phyloP scores from a whole-genome alignment of 1,284 basidiomycete species.

The Ganoderma resinaceum region DNA sequence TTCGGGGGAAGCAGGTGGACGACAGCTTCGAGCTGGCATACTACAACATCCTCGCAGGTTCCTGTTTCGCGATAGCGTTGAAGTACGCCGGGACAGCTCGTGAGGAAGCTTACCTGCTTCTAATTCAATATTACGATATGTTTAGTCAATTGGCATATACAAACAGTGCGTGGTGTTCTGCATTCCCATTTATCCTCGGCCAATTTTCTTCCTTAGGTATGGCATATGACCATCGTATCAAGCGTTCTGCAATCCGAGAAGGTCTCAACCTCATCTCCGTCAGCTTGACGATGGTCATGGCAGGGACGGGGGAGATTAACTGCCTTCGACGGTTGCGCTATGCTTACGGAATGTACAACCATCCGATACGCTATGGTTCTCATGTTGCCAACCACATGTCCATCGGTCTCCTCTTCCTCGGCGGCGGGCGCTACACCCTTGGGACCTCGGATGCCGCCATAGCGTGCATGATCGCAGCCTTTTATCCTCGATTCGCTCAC shows the following conservation, averaged over 20 bases:
- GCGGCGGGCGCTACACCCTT: slow-evolving; percentile 91
- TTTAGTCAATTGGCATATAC: slow-evolving; percentile 74
- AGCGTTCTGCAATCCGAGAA: slow-evolving; percentile 87
- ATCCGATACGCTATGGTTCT: slow-evolving; percentile 84
- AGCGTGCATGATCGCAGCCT: slow-evolving; percentile 88
- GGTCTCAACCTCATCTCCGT: slow-evolving; percentile 89
- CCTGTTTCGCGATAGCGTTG: slow-evolving; percentile 90
- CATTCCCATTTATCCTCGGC: neutral
- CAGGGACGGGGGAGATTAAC: slow-evolving; percentile 94
- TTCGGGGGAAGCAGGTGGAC: slow-evolving; percentile 62
- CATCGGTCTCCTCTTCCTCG: slow-evolving; percentile 92
- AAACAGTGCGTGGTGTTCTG: slow-evolving; percentile 53
- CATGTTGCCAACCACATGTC: slow-evolving; percentile 94
- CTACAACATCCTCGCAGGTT: slow-evolving; percentile 89
- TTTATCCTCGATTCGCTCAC: slow-evolving; percentile 89
- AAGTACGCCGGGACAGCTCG: slow-evolving; percentile 94
- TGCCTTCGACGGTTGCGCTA: slow-evolving; percentile 89
- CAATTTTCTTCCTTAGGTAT: slow-evolving; percentile 54
- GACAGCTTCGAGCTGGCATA: slow-evolving; percentile 87
- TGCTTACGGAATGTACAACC: slow-evolving; percentile 90
- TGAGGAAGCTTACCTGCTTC: slow-evolving; percentile 83
- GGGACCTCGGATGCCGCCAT: slow-evolving; percentile 93
- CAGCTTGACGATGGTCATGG: slow-evolving; percentile 91
- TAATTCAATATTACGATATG: slow-evolving; percentile 84
- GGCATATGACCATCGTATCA: slow-evolving; percentile 85